Evolutionary conservation across 305 asterid genomes (phyloP), one percentile per base, ranked within the genome.

Genomic region (Nicotiana rustica): DNA sequence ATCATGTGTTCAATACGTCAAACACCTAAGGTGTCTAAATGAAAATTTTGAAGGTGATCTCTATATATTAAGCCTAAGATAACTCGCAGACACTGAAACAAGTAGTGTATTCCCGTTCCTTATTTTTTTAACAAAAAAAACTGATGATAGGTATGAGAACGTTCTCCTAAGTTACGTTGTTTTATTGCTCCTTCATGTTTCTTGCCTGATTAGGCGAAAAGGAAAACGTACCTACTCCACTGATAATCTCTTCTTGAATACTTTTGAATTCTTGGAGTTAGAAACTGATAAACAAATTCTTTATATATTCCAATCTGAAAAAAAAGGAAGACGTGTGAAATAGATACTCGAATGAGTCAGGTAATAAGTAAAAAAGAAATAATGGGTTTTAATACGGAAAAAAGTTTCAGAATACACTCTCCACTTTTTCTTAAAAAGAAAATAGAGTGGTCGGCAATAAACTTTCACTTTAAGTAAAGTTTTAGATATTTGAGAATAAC

Each of bases 191-290:
- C 59, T 12, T 12, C 17, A 12, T 14, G 59, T 52, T 52, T 52
- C 59, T 52, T 13, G 59, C 59, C 59, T 17, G 59, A 52, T 10
- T 52, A 59, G 25, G 25, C 66, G 5, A 18, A 60, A 60, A 60
- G 65, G 65, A 60, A 60, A 60, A n/a, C 65, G 13, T 60, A 60
- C 66, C 66, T 60, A 60, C 66, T 60, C 25, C 64, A 14, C 18
- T 18, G 31, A 60, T 60, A 60, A 2, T 59, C 8, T 19, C 10
- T 57, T 57, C 64, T 57, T 56, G 8, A 56, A 5, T 18, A 57
- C 62, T 57, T 57, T 5, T 17, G 19, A 57, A 57, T 15, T 57
- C 21, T 57, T 57, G 62, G 62, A 57, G 19, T 17, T 6, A 6
- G 21, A 57, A 57, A 57, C 62, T 59, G 8, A 56, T 56, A 56